Evolutionary conservation across 2,329 filamentous ascomycete species (phyloP).

Genomic region (Botryosphaeria dothidea): DNA sequence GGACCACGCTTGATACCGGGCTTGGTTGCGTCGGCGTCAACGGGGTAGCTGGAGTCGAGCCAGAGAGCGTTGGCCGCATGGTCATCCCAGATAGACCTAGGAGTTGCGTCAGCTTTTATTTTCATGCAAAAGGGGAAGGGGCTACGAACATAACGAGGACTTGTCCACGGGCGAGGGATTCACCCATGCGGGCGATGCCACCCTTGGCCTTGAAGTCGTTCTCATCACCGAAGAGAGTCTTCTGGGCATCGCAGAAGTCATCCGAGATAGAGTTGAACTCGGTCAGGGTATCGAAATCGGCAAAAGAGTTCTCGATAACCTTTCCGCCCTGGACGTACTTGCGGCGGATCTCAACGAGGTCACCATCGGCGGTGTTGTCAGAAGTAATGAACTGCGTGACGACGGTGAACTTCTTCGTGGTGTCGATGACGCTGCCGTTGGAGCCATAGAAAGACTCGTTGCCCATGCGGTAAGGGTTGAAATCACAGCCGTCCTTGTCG

Average conservation of each 20-base stretch:
- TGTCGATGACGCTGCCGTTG: conserved; percentile 46
- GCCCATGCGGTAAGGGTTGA: conserved; percentile 62
- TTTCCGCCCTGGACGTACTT: conserved; percentile 54
- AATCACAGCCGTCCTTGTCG: conserved; percentile 71
- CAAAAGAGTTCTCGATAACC: conserved; percentile 48
- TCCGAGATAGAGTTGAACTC: conserved; percentile 57
- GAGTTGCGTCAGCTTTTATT: too few species aligned
- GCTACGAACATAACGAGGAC: conserved; percentile 49
- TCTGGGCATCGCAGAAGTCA: conserved; percentile 58
- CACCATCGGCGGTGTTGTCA: conserved; percentile 26
- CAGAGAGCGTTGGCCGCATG: conserved; percentile 71
- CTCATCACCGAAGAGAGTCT: conserved; percentile 57
- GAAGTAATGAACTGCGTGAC: conserved; percentile 50
- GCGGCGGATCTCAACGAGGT: conserved; percentile 49
- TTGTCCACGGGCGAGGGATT: conserved; percentile 59
- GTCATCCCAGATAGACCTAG: conserved; percentile 59
- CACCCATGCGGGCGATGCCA: conserved; percentile 57
- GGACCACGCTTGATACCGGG: conserved; percentile 40
- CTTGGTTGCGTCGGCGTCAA: conserved; percentile 33
- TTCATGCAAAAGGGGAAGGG: not conserved
- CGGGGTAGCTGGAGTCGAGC: conserved; percentile 69
- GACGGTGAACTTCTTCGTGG: conserved; percentile 48
- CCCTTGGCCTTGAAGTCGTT: conserved; percentile 57
- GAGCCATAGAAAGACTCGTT: conserved; percentile 64
- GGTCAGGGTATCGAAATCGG: conserved; percentile 47